Base-by-base conservation (phyloP, 306 rosid genomes). In the Dicorynia guianensis region DNA sequence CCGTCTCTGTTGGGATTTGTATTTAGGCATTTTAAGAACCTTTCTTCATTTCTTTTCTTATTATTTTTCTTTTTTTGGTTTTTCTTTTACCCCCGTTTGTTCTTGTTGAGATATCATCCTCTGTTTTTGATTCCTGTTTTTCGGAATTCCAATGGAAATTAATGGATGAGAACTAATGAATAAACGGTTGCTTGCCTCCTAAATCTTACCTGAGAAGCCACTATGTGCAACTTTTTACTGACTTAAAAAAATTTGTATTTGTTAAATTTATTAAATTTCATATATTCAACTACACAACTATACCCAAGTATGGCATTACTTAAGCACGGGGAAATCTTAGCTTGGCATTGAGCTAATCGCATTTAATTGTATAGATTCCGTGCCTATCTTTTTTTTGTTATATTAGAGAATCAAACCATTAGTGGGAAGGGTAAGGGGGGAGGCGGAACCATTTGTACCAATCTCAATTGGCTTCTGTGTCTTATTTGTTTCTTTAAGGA, bases 81-180 rank as follows among this genome's bases (percentile, higher is more conserved):
- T 52, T 34, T 74, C 30, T 25, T 25, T 25, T 25, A 25, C 30
- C 30, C 30, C 30, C 30, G 2, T 1, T 25, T 25, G 30, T 25
- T 25, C 30, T 25, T 25, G 1, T 25, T 25, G 30, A 25, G 30
- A 25, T 25, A 25, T 25, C 83, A 63, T 67, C 67, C 64, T 75
- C 25, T 80, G 30, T 48, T 79, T 82, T 81, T 64, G 44, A 40
- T 70, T 71, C 72, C 44, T 76, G 83, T 52, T 78, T 25, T 56
- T 71, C 80, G 70, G 80, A 80, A 69, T 66, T 49, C 79, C 76
- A 12, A 7, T 63, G 75, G 58, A 80, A 80, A 81, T 81, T 25
- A 75, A 78, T 75, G 88, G 80, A 72, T 73, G 84, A 84, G 83
- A 68, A 63, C 82, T 75, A 10, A 67, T 76, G 63, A 81, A 84